A percentile compares a stretch with the other conserved stretches of the same genome.
phyloP scores from a whole-genome alignment of 192 early-diverging fungal genomes.

The Entrophospora sp. region DNA sequence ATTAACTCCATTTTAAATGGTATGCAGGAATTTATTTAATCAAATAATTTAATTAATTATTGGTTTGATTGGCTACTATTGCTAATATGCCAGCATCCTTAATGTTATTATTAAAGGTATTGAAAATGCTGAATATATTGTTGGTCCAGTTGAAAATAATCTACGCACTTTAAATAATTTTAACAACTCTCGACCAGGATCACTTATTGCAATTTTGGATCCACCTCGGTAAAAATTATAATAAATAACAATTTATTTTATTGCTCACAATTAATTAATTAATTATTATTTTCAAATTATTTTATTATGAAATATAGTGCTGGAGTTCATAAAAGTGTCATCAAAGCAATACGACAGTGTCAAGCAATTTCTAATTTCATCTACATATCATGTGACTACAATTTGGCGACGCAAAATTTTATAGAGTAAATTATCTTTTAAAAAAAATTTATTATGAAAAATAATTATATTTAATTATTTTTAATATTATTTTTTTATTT shows the following conservation, averaged over 20 bases:
- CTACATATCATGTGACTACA: slow-evolving; percentile 62
- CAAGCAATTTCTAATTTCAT: slow-evolving; percentile 46
- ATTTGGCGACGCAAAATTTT: slow-evolving; percentile 51
- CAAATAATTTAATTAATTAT: not conserved
- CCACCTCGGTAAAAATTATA: slow-evolving; percentile 67
- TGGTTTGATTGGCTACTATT: too few species aligned
- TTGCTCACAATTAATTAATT: too few species aligned
- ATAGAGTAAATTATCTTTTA: slow-evolving; percentile 40
- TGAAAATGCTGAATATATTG: slow-evolving; percentile 50
- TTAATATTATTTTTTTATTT: slow-evolving; percentile 16
- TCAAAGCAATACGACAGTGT: slow-evolving; percentile 51
- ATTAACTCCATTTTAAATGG: slow-evolving; percentile 51
- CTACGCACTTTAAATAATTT: slow-evolving; percentile 26
- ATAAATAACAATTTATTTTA: too few species aligned
- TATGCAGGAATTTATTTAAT: not conserved
- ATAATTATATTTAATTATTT: not conserved
- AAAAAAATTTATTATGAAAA: not conserved
- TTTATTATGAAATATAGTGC: slow-evolving; percentile 21
- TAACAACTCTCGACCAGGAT: slow-evolving; percentile 29
- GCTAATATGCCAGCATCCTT: too few species aligned
- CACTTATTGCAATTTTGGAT: slow-evolving; percentile 66
- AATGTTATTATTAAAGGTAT: too few species aligned
- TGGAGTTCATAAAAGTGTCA: slow-evolving; percentile 52
- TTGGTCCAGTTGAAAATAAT: slow-evolving; percentile 53
- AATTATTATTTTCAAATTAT: slow-evolving; percentile 3